Evolutionary conservation across 2,329 filamentous ascomycete species (phyloP).

Genomic region (Cryphonectria naterciae): DNA sequence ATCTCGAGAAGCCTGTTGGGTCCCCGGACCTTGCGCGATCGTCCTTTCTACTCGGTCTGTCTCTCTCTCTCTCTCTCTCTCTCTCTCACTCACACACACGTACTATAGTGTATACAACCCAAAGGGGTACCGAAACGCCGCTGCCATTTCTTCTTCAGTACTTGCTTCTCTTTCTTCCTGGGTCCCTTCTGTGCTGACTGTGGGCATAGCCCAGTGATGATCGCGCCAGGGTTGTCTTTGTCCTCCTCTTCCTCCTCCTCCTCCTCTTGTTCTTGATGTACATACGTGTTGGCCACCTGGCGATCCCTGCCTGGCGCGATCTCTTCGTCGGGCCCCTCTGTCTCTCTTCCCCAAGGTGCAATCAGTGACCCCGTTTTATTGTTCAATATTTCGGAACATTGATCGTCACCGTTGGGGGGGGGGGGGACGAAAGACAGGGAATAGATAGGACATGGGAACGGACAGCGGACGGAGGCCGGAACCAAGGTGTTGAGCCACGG

Average conservation of each 20-base stretch:
- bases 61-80: neutral
- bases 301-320: neutral
- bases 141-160: constrained; percentile 9
- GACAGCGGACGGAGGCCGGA: too few species aligned
- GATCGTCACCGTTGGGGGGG: neutral
- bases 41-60: neutral
- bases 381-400: neutral
- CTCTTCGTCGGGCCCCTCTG: neutral
- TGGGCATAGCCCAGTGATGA: neutral
- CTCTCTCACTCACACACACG: neutral
- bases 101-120: neutral
- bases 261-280: neutral
- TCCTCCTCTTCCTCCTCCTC: neutral
- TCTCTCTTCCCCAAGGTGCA: neutral
- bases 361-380: neutral
- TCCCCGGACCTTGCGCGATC: constrained; percentile 2
- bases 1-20: neutral
- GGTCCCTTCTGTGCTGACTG: neutral
- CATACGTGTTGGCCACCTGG: neutral
- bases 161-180: neutral
- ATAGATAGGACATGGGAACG: neutral
- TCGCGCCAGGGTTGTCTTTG: neutral
- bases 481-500: neutral
- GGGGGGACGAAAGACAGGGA: neutral
- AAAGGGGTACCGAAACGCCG: constrained; percentile 11